Evolutionary conservation across 2,329 filamentous ascomycete species (phyloP), one percentile per base, ranked within the genome.

Genomic region (Claviceps africana): DNA sequence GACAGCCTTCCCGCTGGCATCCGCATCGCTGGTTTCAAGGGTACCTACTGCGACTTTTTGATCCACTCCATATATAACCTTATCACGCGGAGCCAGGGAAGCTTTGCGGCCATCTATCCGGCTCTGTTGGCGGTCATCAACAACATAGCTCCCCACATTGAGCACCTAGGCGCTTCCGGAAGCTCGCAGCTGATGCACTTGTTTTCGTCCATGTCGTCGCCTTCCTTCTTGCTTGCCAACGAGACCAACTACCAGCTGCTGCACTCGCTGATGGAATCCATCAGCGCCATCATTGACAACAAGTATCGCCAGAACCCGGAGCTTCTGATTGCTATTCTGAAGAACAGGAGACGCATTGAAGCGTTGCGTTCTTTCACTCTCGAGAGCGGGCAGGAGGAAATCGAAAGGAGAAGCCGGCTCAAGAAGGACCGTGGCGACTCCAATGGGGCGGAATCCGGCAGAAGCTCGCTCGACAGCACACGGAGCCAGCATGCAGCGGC

Each of bases 1-100:
- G 89, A 96, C 51, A 90, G 86, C 5, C 72, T 98, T 17, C 93
- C 93, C 13, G 68, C 79, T 17, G 84, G 81, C 47, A 91, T 98
- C 60, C 79, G 87, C 54, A 83, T 98, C 56, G 76, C 80, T 13
- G 86, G 85, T 13, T 98, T 98, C 68, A 81, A 79, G 57, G 93
- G 93, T 35, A 87, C 86, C 17, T 97, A 97, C 68, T 88, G 86
- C 22, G 93, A 98, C 67, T 97, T 93, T 63, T 73, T 98, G 50
- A 85, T 98, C 54, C 91, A 90, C 82, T 95, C 90, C 7, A 90
- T 97, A 55, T 94, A 95, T 64, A 88, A 79, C 31, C 78, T 98
- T 56, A 94, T 97, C 62, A 93, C 89, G 0, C 85, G 83, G 5
- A 94, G 89, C 62, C 91, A 95, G 69, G 88, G 89, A 50, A 91